Conservation (phyloP, 1,284 basidiomycete species). For the Somion occarium region DNA sequence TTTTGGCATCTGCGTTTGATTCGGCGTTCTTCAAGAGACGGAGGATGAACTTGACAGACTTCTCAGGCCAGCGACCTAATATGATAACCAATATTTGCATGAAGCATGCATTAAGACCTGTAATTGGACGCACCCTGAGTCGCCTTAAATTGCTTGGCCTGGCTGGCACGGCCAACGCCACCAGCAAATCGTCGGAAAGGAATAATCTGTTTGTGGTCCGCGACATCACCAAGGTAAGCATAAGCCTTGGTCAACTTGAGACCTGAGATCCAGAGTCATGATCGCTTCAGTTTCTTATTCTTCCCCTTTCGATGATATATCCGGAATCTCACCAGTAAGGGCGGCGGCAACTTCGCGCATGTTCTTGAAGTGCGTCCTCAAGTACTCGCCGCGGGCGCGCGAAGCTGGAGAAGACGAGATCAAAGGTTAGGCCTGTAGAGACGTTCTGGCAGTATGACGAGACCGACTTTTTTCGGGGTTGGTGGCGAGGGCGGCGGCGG, state of each 20-base stretch:
- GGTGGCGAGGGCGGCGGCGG: constrained; percentile 75
- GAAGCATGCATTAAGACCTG: not conserved
- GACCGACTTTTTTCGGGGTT: constrained; percentile 88
- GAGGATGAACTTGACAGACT: constrained; percentile 95
- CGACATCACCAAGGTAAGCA: constrained; percentile 90
- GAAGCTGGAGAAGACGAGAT: constrained; percentile 55
- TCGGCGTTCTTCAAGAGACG: constrained; percentile 98
- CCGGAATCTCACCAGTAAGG: constrained; percentile 60
- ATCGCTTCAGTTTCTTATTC: constrained; percentile 14
- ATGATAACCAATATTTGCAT: not conserved
- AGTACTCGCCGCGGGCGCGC: constrained; percentile 92
- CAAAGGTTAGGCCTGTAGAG: constrained; percentile 10
- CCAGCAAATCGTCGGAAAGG: constrained; percentile 97
- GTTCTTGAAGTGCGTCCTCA: constrained; percentile 99
- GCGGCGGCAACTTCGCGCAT: constrained; percentile 95
- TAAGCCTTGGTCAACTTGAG: constrained; percentile 96
- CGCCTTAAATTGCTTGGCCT: constrained; percentile 97
- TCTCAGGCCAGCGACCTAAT: constrained; percentile 98
- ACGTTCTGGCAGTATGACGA: constrained; percentile 5
- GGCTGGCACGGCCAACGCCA: constrained; percentile 94
- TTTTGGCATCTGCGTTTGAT: constrained; percentile 98
- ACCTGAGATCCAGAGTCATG: constrained; percentile 46
- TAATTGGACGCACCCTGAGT: constrained; percentile 77
- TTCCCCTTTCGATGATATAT: not conserved
- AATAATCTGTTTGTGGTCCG: constrained; percentile 96